Conservation (phyloP, 2,329 filamentous ascomycete species). For the Drechmeria coniospora region DNA sequence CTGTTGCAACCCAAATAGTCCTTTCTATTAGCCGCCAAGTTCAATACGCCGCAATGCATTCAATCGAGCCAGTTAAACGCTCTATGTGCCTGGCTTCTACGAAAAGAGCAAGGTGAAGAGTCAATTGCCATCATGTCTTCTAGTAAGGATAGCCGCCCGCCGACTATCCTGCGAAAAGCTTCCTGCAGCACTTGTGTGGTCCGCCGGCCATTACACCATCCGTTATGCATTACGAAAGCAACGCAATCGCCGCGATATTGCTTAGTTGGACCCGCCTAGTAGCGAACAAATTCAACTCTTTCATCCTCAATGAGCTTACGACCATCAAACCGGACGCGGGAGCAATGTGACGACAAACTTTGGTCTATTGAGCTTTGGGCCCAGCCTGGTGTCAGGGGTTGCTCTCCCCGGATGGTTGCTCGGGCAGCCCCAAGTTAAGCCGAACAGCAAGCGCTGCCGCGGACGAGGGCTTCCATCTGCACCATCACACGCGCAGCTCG, state of each 20-base stretch:
- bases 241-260: not conserved
- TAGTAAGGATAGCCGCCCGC: not conserved
- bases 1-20: not conserved
- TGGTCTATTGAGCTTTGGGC: not conserved
- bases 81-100: not conserved
- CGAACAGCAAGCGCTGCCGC: too few species aligned
- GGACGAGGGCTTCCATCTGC: too few species aligned
- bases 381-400: too few species aligned
- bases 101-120: not conserved
- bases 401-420: too few species aligned
- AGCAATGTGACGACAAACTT: not conserved
- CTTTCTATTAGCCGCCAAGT: not conserved
- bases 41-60: not conserved
- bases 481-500: too few species aligned
- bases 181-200: not conserved
- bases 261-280: not conserved
- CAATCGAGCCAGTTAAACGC: not conserved
- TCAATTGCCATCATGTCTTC: not conserved
- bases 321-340: not conserved
- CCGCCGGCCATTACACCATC: not conserved
- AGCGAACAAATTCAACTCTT: not conserved
- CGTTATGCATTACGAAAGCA: not conserved
- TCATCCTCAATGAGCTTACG: not conserved
- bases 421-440: too few species aligned
- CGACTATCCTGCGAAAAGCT: not conserved